A percentile compares a stretch with the other conserved stretches of the same genome.
Evolutionary conservation across 2,329 filamentous ascomycete genomes (phyloP).

Genomic region (Fusarium circinatum): DNA sequence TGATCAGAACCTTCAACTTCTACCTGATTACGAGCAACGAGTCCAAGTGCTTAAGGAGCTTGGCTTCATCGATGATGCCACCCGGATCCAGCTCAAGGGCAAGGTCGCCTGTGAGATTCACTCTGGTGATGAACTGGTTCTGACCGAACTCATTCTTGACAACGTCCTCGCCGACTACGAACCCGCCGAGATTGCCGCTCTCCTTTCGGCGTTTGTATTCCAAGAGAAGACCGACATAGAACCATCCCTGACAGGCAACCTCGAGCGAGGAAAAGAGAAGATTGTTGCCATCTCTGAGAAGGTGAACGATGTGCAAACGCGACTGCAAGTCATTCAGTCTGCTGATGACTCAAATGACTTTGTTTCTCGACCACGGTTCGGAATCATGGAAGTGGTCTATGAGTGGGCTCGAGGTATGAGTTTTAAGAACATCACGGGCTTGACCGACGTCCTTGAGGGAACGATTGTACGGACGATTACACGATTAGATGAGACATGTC

Average conservation of each 20-base stretch:
- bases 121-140: constrained; percentile 93
- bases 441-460: constrained; percentile 96
- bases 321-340: constrained; percentile 91
- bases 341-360: constrained; percentile 94
- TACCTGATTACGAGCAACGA: constrained; percentile 96
- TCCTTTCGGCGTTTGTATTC: constrained; percentile 95
- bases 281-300: constrained; percentile 93
- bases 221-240: constrained; percentile 91
- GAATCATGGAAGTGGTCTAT: constrained; percentile 96
- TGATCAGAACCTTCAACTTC: constrained; percentile 92
- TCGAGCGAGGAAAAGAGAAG: constrained; percentile 84
- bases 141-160: constrained; percentile 95
- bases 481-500: constrained; percentile 91
- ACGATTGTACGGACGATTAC: constrained; percentile 97
- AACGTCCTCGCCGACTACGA: constrained; percentile 96
- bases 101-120: constrained; percentile 99
- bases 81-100: constrained; percentile 93
- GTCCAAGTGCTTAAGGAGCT: constrained; percentile 92
- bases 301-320: constrained; percentile 88
- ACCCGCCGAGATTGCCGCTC: constrained; percentile 93
- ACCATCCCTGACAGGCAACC: constrained; percentile 81
- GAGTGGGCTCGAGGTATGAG: constrained; percentile 99
- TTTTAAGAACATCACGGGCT: constrained; percentile 95
- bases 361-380: constrained; percentile 85
- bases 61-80: constrained; percentile 87